Conservation (phyloP, 1,139 yeast genomes). For the Pichia sp. region DNA sequence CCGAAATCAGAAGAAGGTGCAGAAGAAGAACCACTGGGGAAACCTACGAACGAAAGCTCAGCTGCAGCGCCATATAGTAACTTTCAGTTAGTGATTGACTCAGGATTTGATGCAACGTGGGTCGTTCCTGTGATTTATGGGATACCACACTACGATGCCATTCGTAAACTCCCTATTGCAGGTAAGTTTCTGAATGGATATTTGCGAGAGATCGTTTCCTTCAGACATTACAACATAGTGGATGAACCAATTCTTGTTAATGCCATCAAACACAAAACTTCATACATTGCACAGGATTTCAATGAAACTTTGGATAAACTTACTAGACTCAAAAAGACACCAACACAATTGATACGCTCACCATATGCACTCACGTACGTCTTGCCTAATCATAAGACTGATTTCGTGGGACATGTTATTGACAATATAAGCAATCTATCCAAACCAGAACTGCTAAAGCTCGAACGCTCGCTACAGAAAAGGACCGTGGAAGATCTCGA, state of each 20-base stretch:
- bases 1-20: conserved; percentile 34
- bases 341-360: conserved; percentile 10
- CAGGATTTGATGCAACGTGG: conserved; percentile 87
- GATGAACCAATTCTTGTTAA: conserved; percentile 85
- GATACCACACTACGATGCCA: conserved; percentile 69
- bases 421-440: conserved; percentile 23
- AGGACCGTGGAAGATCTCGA: conserved; percentile 14
- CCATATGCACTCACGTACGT: conserved; percentile 53
- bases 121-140: conserved; percentile 80
- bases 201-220: conserved; percentile 76
- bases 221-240: conserved; percentile 87
- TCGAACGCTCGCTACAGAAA: conserved; percentile 6
- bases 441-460: conserved; percentile 2
- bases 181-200: conserved; percentile 82
- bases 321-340: conserved; percentile 22
- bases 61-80: conserved; percentile 31
- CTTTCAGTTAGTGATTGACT: conserved; percentile 74
- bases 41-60: conserved; percentile 11
- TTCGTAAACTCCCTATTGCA: conserved; percentile 70
- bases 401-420: conserved; percentile 57
- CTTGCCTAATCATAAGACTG: conserved; percentile 80
- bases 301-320: conserved; percentile 43
- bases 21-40: conserved; percentile 76
- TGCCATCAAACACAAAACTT: conserved; percentile 74
- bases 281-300: conserved; percentile 68